phyloP scores from a whole-genome alignment of 805 yeast species.

The Ogataea nakhonphanomensis region DNA sequence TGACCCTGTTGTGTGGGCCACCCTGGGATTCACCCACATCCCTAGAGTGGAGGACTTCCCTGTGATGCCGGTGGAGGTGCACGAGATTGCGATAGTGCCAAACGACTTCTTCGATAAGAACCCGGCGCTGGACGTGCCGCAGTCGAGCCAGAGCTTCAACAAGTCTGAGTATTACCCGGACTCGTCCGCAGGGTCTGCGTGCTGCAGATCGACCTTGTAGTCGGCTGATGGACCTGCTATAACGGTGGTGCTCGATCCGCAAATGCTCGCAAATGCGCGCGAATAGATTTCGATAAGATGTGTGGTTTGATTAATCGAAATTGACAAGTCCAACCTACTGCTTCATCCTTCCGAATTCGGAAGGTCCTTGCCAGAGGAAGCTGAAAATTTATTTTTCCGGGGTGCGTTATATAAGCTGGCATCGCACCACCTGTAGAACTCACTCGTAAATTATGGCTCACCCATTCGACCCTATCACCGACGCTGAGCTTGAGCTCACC shows the following conservation, averaged over 20 bases:
- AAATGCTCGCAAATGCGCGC: neutral
- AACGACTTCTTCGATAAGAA: constrained; percentile 72
- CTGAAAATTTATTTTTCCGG: neutral
- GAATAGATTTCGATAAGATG: neutral
- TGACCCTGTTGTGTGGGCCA: constrained; percentile 78
- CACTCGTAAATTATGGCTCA: constrained; percentile 31
- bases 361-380: constrained; percentile 6
- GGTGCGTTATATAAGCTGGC: constrained; percentile 11
- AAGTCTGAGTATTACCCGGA: constrained; percentile 45
- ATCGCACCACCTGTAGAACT: neutral
- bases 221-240: neutral
- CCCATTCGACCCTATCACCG: constrained; percentile 59
- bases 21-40: constrained; percentile 76
- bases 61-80: constrained; percentile 82
- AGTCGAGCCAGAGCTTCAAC: constrained; percentile 64
- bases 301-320: neutral
- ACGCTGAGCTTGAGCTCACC: constrained; percentile 54
- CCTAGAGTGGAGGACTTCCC: constrained; percentile 88
- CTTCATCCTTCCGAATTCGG: constrained; percentile 11
- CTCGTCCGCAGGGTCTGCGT: constrained; percentile 24
- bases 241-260: too few species aligned
- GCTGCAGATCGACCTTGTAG: constrained; percentile 24
- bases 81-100: constrained; percentile 65
- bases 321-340: constrained; percentile 2
- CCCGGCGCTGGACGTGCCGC: constrained; percentile 78